Conservation (phyloP, 1,284 basidiomycete genomes). For the Marasmius oreades region DNA sequence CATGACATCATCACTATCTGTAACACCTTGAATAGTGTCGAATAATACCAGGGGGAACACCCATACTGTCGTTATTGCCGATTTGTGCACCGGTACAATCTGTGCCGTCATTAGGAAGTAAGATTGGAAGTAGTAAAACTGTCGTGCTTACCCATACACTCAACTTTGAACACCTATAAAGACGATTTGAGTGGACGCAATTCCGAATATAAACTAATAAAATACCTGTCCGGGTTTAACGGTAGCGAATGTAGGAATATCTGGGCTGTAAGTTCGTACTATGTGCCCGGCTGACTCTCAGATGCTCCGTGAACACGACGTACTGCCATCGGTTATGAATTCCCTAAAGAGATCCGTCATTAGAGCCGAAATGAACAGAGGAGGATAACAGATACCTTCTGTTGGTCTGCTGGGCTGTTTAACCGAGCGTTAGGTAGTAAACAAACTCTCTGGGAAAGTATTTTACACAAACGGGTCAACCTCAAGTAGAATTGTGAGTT, state of each 20-base stretch:
- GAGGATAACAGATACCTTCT: conserved; percentile 46
- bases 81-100: conserved; percentile 79
- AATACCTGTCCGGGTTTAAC: conserved; percentile 63
- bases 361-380: background rate
- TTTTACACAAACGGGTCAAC: conserved; percentile 59
- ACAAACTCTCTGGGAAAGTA: background rate
- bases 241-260: conserved; percentile 61
- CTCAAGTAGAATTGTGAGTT: conserved; percentile 25
- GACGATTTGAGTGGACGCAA: background rate
- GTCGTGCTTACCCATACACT: conserved; percentile 56
- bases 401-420: conserved; percentile 57
- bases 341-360: conserved; percentile 33
- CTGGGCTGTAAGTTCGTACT: conserved; percentile 41
- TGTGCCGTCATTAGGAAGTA: conserved; percentile 20
- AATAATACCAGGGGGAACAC: conserved; percentile 5
- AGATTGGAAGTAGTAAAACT: background rate
- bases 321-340: conserved; percentile 75
- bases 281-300: background rate
- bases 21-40: background rate
- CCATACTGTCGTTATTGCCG: conserved; percentile 69
- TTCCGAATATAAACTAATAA: background rate
- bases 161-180: conserved; percentile 64
- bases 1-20: conserved; percentile 66
- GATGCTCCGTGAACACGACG: conserved; percentile 24
- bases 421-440: background rate